phyloP scores from a whole-genome alignment of 2,329 filamentous ascomycete species.

The Penicillium expansum region DNA sequence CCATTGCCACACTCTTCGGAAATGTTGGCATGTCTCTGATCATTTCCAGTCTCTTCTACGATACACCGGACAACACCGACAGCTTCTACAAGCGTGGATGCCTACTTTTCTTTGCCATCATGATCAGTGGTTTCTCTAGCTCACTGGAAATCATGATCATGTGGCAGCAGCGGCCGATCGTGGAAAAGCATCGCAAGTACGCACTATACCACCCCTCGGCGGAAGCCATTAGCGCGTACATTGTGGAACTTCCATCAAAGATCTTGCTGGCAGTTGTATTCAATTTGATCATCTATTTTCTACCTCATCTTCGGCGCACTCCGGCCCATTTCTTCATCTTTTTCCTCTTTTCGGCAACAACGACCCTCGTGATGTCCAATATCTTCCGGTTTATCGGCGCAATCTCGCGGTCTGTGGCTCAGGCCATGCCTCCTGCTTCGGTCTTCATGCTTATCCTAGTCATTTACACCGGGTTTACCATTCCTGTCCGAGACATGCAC shows the following conservation, averaged over 20 bases:
- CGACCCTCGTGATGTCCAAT: conserved; percentile 77
- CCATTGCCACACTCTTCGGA: conserved; percentile 60
- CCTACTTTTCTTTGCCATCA: conserved; percentile 77
- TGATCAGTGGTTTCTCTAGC: conserved; percentile 78
- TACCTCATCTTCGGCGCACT: conserved; percentile 74
- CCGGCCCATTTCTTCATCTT: conserved; percentile 82
- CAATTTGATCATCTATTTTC: conserved; percentile 80
- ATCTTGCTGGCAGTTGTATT: conserved; percentile 68
- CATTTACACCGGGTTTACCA: conserved; percentile 52
- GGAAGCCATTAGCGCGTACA: conserved; percentile 82
- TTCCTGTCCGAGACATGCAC: conserved; percentile 62
- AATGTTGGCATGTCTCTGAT: conserved; percentile 74
- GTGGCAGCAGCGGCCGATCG: conserved; percentile 84
- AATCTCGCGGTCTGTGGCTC: conserved; percentile 63
- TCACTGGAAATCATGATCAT: conserved; percentile 78
- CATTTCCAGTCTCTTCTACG: conserved; percentile 74
- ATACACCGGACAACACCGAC: conserved; percentile 60
- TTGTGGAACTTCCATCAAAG: conserved; percentile 82
- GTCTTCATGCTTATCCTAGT: conserved; percentile 46
- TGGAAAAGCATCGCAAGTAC: conserved; percentile 84
- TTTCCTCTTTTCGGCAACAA: conserved; percentile 70
- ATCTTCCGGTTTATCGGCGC: conserved; percentile 78
- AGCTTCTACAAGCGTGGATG: conserved; percentile 77
- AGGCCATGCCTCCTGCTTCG: conserved; percentile 56
- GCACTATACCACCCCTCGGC: conserved; percentile 86